Evolutionary conservation across 2,329 filamentous ascomycete genomes (phyloP), one percentile per base, ranked within the genome.

Genomic region (Chrysoporthe deuterocubensis): DNA sequence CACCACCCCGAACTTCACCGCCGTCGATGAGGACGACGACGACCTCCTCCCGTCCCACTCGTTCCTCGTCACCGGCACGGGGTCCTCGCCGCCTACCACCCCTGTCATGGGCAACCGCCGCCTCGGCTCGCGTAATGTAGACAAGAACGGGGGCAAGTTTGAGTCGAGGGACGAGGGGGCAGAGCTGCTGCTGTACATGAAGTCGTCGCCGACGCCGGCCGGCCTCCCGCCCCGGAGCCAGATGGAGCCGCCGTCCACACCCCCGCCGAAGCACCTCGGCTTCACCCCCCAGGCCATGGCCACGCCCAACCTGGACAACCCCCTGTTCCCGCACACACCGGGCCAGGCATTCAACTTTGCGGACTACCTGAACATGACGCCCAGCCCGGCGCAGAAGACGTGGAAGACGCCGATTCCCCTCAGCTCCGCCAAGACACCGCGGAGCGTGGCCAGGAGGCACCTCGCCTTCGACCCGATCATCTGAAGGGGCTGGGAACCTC

Each of bases 351-450:
- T 98, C 79, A 96, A 98, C 81, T 97, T 98, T 81, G 89, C 94
- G 64, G 96, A 99, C 77, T 99, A 97, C 80, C 91, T 98, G 76
- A 97, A 98, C 80, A 95, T 98, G 77, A 97, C 96, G 7, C 96
- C 96, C 0, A 97, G 93, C 75, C 96, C 96, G 26, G 96, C 93
- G 37, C 96, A 97, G 81, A 93, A 89, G 73, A 87, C 90, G 11
- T 97, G 94, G 92, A 93, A 91, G 77, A 97, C 94, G 0, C 94
- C 93, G 13, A 78, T 88, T 13, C 84, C 87, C 40, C 82, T 84
- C 42, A 76, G 81, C 21, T 74, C 78, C 11, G 77, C 81, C 64
- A 84, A 83, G 74, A 89, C 87, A 56, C 87, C 87, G 9, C 76
- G 87, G 67, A 92, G 89, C 72, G 87, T 91, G 59, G 86, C 92